Conservation (phyloP, 164 flowering plant species). For the Vitis cinerea region DNA sequence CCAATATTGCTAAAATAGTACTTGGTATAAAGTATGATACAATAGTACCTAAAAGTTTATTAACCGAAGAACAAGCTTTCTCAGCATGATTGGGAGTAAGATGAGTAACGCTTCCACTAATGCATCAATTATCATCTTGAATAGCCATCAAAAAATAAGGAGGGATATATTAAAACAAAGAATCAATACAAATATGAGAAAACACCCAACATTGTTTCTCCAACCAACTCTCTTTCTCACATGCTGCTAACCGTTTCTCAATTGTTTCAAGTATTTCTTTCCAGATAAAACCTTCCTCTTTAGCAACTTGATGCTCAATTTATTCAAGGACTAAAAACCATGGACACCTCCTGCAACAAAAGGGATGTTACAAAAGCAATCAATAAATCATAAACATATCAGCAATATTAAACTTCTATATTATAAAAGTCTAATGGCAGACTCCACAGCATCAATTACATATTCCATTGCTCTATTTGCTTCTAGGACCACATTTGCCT, state of each 20-base stretch:
- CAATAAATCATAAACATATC: not conserved
- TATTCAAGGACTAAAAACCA: slow-evolving; percentile 40
- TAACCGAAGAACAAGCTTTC: slow-evolving; percentile 56
- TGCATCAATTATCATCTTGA: slow-evolving; percentile 71
- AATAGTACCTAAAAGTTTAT: slow-evolving; percentile 54
- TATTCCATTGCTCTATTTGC: slow-evolving; percentile 45
- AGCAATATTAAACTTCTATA: not conserved
- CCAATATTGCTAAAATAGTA: no score
- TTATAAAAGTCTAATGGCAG: slow-evolving; percentile 37
- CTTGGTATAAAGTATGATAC: not conserved
- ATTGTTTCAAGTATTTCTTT: slow-evolving; percentile 62
- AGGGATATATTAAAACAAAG: not conserved
- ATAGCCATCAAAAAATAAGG: slow-evolving; percentile 7
- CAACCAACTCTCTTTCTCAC: slow-evolving; percentile 50
- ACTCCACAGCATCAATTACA: slow-evolving; percentile 68
- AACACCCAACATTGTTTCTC: slow-evolving; percentile 51
- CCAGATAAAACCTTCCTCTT: slow-evolving; percentile 54
- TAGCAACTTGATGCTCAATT: slow-evolving; percentile 46
- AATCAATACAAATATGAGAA: slow-evolving; percentile 1
- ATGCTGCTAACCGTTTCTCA: slow-evolving; percentile 63
- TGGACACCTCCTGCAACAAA: slow-evolving; percentile 37
- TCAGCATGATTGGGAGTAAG: slow-evolving; percentile 65
- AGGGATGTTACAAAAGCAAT: not conserved
- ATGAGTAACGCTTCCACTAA: slow-evolving; percentile 72
- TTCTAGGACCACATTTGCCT: slow-evolving; percentile 66